Evolutionary conservation across 345 rosid species (phyloP).

Genomic region (Laguncularia racemosa): DNA sequence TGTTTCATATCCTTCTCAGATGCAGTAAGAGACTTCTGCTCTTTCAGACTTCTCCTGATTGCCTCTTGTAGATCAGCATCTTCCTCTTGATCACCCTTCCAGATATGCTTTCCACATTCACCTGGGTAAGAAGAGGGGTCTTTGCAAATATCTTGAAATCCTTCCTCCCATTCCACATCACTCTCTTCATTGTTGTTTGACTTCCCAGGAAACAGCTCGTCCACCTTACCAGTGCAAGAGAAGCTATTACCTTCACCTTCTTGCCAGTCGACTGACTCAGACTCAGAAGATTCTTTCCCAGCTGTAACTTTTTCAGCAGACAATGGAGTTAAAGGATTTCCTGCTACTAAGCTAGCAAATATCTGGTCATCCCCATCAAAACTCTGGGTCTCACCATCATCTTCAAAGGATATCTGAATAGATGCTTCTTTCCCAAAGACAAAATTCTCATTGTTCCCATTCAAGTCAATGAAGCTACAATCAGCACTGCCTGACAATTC

Average conservation of each 20-base stretch:
- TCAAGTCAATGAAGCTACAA: conserved; percentile 25
- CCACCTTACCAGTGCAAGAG: conserved; percentile 18
- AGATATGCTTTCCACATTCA: conserved; percentile 27
- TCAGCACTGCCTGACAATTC: conserved; percentile 22
- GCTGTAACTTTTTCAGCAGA: conserved; percentile 29
- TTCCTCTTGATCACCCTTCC: conserved; percentile 65
- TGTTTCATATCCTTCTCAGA: conserved; percentile 10
- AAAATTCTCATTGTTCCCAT: conserved; percentile 21
- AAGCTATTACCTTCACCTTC: conserved; percentile 32
- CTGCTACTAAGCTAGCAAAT: conserved; percentile 68
- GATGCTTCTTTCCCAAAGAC: conserved; percentile 23
- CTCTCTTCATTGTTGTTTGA: conserved; percentile 35
- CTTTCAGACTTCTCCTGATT: conserved; percentile 75
- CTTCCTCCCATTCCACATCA: conserved; percentile 74
- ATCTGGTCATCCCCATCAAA: conserved; percentile 57
- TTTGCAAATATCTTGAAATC: conserved; percentile 18
- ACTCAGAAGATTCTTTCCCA: conserved; percentile 23
- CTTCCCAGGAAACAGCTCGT: conserved; percentile 23
- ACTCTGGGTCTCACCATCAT: conserved; percentile 34
- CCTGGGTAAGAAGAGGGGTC: conserved; percentile 13
- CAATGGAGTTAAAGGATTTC: conserved; percentile 31
- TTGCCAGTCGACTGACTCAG: conserved; percentile 70
- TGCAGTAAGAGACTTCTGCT: conserved; percentile 20
- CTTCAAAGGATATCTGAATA: conserved; percentile 73
- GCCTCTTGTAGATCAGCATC: conserved; percentile 87